Evolutionary conservation across 805 yeast species (phyloP), one percentile per base, ranked within the genome.

Genomic region (Wickerhamiella dianesei): DNA sequence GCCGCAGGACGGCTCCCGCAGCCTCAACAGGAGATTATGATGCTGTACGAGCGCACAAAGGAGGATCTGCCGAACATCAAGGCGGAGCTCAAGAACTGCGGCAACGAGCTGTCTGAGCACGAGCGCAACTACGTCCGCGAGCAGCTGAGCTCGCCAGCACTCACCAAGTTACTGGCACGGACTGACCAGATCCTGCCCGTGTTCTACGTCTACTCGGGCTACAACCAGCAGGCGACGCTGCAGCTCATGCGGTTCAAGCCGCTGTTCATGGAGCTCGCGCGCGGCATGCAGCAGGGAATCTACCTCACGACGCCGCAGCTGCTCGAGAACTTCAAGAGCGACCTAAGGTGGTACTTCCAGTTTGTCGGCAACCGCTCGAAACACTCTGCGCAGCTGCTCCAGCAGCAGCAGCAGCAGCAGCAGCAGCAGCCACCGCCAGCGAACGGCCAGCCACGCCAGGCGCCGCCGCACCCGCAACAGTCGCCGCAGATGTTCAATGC

Each of bases 171-270:
- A 48, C 37, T 50, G 18, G 13, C 77, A 35, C 73, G 80, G 51
- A 80, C 82, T 16, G 94, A 85, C 59, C 80, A 80, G 50, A 69
- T 86, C 40, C 76, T 84, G 37, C 86, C 94, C 35, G 79, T 82
- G 58, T 84, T 83, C 56, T 86, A 75, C 58, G 73, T 81, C 49
- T 69, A 84, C 50, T 82, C 94, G 17, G 49, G 53, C 1, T 77
- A 80, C 55, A 82, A 82, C 60, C 73, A 71, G 43, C 83, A 79
- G 44, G 88, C 84, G 8, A 81, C 94, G 1, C 78, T 76, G 56
- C 75, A 83, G 54, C 73, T 87, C 49, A 71, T 87, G 50, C 88
- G 82, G 59, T 76, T 83, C 71, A 79, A 85, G 63, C 73, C 77
- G 50, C 80, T 85, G 80, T 77, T 84, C 40, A 80, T 77, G 57